A percentile compares a stretch with the other conserved stretches of the same genome.
Conservation (phyloP, 805 yeast genomes). For the Saturnispora gosingensis region DNA sequence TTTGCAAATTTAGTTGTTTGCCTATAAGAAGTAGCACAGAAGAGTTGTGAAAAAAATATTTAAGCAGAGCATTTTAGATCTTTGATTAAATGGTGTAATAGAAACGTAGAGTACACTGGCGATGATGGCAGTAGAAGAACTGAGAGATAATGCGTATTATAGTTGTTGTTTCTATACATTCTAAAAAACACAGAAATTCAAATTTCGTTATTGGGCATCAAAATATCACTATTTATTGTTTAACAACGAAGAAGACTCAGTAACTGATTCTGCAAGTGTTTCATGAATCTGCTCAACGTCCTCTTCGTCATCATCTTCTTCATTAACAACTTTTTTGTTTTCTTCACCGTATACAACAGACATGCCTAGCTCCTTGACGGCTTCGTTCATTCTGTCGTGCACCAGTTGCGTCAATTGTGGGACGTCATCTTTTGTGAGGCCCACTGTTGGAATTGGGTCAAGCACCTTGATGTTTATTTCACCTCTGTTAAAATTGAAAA, state of each 20-base stretch:
- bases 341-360: conserved; percentile 25
- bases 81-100: not conserved
- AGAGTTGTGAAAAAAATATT: not conserved
- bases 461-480: conserved; percentile 69
- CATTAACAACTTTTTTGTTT: not conserved
- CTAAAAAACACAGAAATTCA: not conserved
- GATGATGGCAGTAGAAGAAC: no score
- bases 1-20: not conserved
- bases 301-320: conserved; percentile 2
- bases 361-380: conserved; percentile 35
- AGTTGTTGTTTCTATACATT: not conserved
- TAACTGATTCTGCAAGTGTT: not conserved
- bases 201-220: not conserved
- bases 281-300: not conserved
- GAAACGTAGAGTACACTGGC: no score
- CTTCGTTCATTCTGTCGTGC: conserved; percentile 46
- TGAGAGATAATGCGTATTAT: no score
- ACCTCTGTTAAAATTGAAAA: conserved; percentile 65
- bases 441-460: conserved; percentile 68
- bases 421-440: conserved; percentile 64
- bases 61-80: not conserved
- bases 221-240: not conserved
- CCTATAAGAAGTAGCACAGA: not conserved
- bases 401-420: conserved; percentile 47
- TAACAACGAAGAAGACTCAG: conserved; percentile 10